Base-by-base conservation (phyloP, 257 asterid species). In the Solanum corneliomulleri region DNA sequence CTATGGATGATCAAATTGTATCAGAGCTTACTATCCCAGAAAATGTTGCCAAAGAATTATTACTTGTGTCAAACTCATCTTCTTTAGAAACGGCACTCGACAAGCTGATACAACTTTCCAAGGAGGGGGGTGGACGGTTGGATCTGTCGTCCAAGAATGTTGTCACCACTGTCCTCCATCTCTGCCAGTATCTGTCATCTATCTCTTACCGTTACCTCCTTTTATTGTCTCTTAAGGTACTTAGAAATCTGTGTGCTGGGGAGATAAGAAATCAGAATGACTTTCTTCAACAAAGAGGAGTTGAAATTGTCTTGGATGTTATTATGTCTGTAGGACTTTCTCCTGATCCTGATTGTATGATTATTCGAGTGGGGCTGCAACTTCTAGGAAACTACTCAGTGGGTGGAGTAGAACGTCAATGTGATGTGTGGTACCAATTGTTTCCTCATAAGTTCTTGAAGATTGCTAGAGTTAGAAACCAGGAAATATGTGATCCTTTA, bases 211-310 rank as follows among this genome's bases (percentile, higher is more conserved):
- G 92, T 35, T 86, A 89, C 66, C 91, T 94, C 88, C 89, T 92
- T 86, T 91, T 94, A 69, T 89, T 77, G 60, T 85, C 96, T 78
- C 69, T 97, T 56, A 95, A 93, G 92, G 91, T 94, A 60, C 93
- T 96, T 68, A 93, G 99, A 85, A 96, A 96, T 91, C 86, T 95
- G 70, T 97, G 98, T 88, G 98, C 99, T 0, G 99, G 98, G 87
- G 98, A 94, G 87, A 86, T 89, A 39, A 77, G 71, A 60, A 96
- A 94, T 80, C 99, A 95, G 92, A 88, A 94, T 82, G 84, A 86
- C 56, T 94, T 96, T 90, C 92, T 96, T 87, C 93, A 90, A 86
- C 91, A 90, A 88, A 89, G 88, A 76, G 98, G 98, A 64, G 94
- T 92, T 39, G 89, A 74, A 60, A 86, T 85, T 87, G 88, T 95